A percentile compares a stretch with the other conserved stretches of the same genome.
These are phyloP conservation scores for Daldinia sp. DNA, from an alignment of 2,329 filamentous ascomycete species.

Conservation along the genomic window DNA sequence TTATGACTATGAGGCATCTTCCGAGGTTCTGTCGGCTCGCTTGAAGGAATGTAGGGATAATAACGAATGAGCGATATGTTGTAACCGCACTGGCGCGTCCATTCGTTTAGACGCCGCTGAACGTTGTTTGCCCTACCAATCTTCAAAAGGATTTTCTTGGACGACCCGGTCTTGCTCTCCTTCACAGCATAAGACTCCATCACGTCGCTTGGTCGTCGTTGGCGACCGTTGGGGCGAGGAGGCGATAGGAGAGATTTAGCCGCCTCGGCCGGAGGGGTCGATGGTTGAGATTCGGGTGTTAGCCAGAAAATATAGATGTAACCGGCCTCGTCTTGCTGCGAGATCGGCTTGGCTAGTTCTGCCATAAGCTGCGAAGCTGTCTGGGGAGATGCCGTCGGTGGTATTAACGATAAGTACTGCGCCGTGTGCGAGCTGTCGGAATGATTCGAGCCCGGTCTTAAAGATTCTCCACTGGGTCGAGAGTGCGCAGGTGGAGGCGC, in stretches of 20 bases:
- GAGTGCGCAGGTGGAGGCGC: conserved; percentile 42
- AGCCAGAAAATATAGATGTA: conserved; percentile 99
- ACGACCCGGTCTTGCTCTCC: conserved; percentile 38
- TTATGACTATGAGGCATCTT: conserved; percentile 88
- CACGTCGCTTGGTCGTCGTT: conserved; percentile 63
- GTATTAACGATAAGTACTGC: conserved; percentile 72
- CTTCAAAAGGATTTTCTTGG: conserved; percentile 70
- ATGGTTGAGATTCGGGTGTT: conserved; percentile 69
- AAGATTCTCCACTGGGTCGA: conserved; percentile 40
- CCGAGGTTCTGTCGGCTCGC: conserved; percentile 55
- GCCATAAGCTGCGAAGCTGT: conserved; percentile 75
- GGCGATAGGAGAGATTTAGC: conserved; percentile 67
- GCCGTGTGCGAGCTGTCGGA: conserved; percentile 8
- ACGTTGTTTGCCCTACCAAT: conserved; percentile 81
- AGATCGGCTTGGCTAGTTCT: conserved; percentile 80
- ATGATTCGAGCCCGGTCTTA: conserved; percentile 39
- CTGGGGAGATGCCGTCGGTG: conserved; percentile 69
- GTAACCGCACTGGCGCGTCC: conserved; percentile 92
- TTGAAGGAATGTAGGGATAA: conserved; percentile 79
- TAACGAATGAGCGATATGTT: conserved; percentile 86
- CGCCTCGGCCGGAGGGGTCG: conserved; percentile 65
- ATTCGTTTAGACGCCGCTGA: conserved; percentile 88
- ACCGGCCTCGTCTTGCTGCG: conserved; percentile 77
- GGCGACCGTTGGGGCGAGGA: conserved; percentile 51
- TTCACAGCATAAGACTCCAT: conserved; percentile 59